Evolutionary conservation across 176 grass and related monocot genomes (phyloP), one percentile per base, ranked within the genome.

Genomic region (Juncus inflexus): DNA sequence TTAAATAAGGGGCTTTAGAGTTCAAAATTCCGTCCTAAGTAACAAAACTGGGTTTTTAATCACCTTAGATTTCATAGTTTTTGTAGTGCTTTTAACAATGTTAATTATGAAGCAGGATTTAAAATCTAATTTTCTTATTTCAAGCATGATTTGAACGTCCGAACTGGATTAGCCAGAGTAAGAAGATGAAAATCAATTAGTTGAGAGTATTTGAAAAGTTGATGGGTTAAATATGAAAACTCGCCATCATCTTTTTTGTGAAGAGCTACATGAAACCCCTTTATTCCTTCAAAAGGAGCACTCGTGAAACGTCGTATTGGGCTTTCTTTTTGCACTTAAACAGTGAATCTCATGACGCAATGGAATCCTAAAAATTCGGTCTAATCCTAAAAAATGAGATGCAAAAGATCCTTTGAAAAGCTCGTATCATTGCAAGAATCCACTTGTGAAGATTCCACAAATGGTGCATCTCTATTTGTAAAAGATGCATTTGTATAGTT

Each of bases 251-350:
- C 19, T 28, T 52, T 69, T 69, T 19, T 55, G 36, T 69, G 41
- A 69, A 69, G 37, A 56, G 40, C 9, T 58, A 70, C 54, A 58
- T 58, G 54, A 71, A 41, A 59, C 52, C 58, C 38, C 73, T 65
- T 76, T 76, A 65, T 76, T 76, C 73, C 43, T 76, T 76, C 8
- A 55, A 65, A 61, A 76, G 73, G 37, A 38, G 40, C 61, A 63
- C 68, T 52, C 68, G 43, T 76, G 62, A 65, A 57, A 62, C 19
- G 19, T 28, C 1, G 19, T 28, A 74, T 74, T 74, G 58, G 55
- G 59, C n/a, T 3, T 39, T 9, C 58, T 12, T 61, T 50, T 63
- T 74, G 70, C 15, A 74, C 35, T 64, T 42, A 11, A 39, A 62
- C 11, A 41, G 6, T 42, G 14, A 28, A 41, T 71, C 59, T 65